Conservation (phyloP, 2,329 filamentous ascomycete genomes). For the Blastomyces parvus region DNA sequence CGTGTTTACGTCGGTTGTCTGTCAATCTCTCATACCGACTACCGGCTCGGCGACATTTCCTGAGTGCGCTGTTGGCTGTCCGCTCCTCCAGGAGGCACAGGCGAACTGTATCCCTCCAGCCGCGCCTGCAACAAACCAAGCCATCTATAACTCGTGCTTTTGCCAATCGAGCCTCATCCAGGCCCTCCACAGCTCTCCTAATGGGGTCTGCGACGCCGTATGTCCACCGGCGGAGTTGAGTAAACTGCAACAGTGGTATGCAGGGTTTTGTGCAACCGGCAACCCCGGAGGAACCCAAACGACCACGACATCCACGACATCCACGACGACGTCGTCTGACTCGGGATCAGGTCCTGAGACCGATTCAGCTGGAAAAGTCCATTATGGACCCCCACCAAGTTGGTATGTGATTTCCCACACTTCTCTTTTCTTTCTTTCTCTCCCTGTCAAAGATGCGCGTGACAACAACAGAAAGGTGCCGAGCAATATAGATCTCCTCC, state of each 20-base stretch:
- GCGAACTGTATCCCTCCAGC: constrained; percentile 57
- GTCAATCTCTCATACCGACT: constrained; percentile 28
- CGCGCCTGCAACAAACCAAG: constrained; percentile 39
- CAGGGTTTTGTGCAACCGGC: constrained; percentile 45
- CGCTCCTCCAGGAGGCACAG: constrained; percentile 59
- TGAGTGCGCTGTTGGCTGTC: constrained; percentile 51
- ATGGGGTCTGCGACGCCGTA: constrained; percentile 52
- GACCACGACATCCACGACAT: background rate
- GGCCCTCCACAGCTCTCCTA: constrained; percentile 47
- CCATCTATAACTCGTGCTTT: constrained; percentile 60
- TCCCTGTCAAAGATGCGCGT: background rate
- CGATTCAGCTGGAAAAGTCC: background rate
- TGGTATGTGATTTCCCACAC: constrained; percentile 17
- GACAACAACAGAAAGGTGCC: background rate
- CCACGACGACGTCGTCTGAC: background rate
- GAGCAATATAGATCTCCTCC: background rate
- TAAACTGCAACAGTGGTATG: constrained; percentile 62
- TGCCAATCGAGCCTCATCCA: constrained; percentile 55
- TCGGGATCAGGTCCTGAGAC: background rate
- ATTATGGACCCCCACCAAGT: background rate
- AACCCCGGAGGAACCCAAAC: background rate
- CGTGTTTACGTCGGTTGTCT: constrained; percentile 18
- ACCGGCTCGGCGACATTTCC: constrained; percentile 45
- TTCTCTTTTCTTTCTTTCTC: background rate
- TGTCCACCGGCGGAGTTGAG: constrained; percentile 47